Evolutionary conservation across 768 basidiomycete species (phyloP), one percentile per base, ranked within the genome.

Genomic region (Boletus rex-veris): DNA sequence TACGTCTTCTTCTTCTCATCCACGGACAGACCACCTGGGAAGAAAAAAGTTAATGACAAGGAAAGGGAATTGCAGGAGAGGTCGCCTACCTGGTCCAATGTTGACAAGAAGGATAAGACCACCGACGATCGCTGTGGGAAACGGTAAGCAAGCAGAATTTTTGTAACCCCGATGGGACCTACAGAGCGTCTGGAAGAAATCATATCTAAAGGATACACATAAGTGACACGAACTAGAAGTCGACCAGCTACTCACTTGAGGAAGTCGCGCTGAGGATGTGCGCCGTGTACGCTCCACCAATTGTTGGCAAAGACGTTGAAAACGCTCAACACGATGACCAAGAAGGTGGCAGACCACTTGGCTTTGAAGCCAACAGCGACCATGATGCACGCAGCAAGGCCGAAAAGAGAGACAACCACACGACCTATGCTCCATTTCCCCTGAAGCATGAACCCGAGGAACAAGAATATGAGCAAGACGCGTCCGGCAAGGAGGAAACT

Each of bases 291-390:
- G 61, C 82, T 86, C 96, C 96, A 99, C 90, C 91, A 99, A 74
- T 98, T 97, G 80, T 99, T 99, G 72, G 90, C 91, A 64, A 96
- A 91, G 33, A 96, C 93, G 69, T 99, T 99, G 86, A 98, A 98
- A 63, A 92, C 71, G 67, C 90, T 92, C 64, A 99, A 74, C 4
- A 94, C 80, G 58, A 97, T 73, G 55, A 98, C 95, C 56, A 99
- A 82, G 84, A 98, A 98, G 12, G 86, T 83, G 3, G 96, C 96
- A 14, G 92, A 93, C 92, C 94, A 97, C 75, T 98, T 98, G 64
- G 97, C 96, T 75, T 98, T 98, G 85, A 98, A 98, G 42, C 97
- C 97, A 57, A 98, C 81, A 10, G 95, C 97, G 45, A 99, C 95
- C 91, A 96, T 98, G 66, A 83, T 73, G 66, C 97, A 98, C 5